Percentiles rank a stretch among this genome's conserved stretches.
Evolutionary conservation across 305 asterid genomes (phyloP).

Genomic region (Fraxinus nigra): DNA sequence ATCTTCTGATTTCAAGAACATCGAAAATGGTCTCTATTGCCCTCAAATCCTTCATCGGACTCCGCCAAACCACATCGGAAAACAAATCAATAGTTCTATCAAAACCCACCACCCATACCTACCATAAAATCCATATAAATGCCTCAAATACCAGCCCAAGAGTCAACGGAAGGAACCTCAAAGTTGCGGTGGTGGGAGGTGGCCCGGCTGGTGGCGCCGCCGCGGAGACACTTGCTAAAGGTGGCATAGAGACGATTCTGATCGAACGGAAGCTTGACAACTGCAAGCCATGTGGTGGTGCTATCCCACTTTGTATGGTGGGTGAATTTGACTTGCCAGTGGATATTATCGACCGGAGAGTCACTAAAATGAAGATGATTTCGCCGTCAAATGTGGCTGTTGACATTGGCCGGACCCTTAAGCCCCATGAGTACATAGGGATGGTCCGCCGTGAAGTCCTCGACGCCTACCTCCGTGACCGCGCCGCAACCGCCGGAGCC

Average conservation of each 20-base stretch:
- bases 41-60: constrained; percentile 79
- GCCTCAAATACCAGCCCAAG: constrained; percentile 79
- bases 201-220: constrained; percentile 95
- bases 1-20: not conserved
- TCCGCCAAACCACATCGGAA: constrained; percentile 68
- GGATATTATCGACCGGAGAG: constrained; percentile 81
- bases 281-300: constrained; percentile 97
- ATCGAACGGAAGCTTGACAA: constrained; percentile 83
- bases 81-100: constrained; percentile 31
- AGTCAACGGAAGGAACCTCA: constrained; percentile 74
- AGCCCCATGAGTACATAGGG: constrained; percentile 90
- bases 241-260: constrained; percentile 77
- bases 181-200: constrained; percentile 90
- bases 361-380: constrained; percentile 93
- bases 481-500: constrained; percentile 74
- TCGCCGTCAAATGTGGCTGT: constrained; percentile 94
- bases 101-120: constrained; percentile 30
- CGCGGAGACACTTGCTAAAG: constrained; percentile 80
- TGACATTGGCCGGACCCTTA: constrained; percentile 74
- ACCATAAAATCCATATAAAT: constrained; percentile 36
- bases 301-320: constrained; percentile 94
- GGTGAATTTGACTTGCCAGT: constrained; percentile 88
- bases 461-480: constrained; percentile 76
- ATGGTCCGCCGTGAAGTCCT: constrained; percentile 96
- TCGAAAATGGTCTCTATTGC: constrained; percentile 62